Conservation (phyloP, 2,329 filamentous ascomycete genomes). For the Diaporthe velutina region DNA sequence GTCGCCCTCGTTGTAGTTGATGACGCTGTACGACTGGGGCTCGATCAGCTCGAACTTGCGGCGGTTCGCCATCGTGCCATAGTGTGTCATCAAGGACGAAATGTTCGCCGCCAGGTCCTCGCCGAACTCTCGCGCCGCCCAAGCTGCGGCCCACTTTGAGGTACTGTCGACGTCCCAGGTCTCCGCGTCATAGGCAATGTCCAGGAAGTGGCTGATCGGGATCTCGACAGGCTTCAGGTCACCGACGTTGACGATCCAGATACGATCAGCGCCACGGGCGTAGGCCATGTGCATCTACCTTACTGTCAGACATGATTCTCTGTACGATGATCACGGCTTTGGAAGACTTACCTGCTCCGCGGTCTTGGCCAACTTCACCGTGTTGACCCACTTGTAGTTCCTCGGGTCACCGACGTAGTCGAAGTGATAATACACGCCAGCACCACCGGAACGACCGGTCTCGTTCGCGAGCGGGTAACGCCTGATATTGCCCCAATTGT, state of each 20-base stretch:
- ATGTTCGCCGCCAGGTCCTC: slow-evolving; percentile 59
- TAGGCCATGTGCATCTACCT: slow-evolving; percentile 71
- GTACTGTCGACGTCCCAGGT: slow-evolving; percentile 69
- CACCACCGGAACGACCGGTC: slow-evolving; percentile 69
- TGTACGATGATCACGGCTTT: neutral
- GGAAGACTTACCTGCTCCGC: slow-evolving; percentile 58
- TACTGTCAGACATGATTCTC: neutral
- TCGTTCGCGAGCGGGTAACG: slow-evolving; percentile 72
- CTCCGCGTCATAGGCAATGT: slow-evolving; percentile 75
- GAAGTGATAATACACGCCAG: slow-evolving; percentile 75
- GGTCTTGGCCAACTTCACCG: slow-evolving; percentile 71
- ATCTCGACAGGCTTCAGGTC: slow-evolving; percentile 75
- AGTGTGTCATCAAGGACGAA: slow-evolving; percentile 65
- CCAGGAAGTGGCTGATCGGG: slow-evolving; percentile 76
- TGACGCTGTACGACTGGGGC: slow-evolving; percentile 68
- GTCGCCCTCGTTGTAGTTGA: slow-evolving; percentile 76
- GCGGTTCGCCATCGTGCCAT: slow-evolving; percentile 67
- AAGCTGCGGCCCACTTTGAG: slow-evolving; percentile 65
- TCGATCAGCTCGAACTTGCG: slow-evolving; percentile 75
- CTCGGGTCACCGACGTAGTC: slow-evolving; percentile 64
- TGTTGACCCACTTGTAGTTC: slow-evolving; percentile 73
- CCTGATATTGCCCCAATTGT: slow-evolving; percentile 77
- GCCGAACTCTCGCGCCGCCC: slow-evolving; percentile 69
- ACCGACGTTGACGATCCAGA: slow-evolving; percentile 78
- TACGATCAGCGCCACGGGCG: slow-evolving; percentile 67